Evolutionary conservation across 768 basidiomycete genomes (phyloP), one percentile per base, ranked within the genome.

Genomic region (Leccinellum luteum): DNA sequence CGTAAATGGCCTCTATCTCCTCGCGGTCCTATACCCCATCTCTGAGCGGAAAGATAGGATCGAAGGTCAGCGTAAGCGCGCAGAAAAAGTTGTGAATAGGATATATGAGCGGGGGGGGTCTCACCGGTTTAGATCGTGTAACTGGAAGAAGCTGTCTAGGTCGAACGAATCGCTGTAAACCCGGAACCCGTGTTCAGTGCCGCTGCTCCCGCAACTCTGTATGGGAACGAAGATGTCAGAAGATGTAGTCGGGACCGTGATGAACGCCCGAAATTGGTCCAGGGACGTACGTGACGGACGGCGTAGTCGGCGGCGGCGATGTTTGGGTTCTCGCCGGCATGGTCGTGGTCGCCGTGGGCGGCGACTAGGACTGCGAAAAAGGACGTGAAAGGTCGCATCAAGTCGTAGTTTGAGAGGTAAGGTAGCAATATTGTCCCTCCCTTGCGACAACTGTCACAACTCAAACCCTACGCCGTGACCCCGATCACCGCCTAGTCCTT

Each of bases 1-100:
- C 96, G 63, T 99, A 99, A 38, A 99, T 85, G 19, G 94, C 94
- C 73, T 97, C 90, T 59, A 99, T 89, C 72, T 99, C 96, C 54
- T 86, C 86, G 57, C 79, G 78, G 69, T 92, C 87, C 87, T 93
- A 93, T 53, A 81, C 66, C 0, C 92, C 92, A 67, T 98, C 85
- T 38, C 89, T 91, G 48, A 45, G n/a, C 21, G 35, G 5, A 43
- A 10, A 34, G 17, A 41, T 8, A 31, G 5, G 21, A n/a, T 44
- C 43, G 28, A 12, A 31, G 5, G 13, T 61, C 47, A 60, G 56
- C 15, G 14, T 27, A 23, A 8, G 14, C 38, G n/a, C 38, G 10
- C 9, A 14, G 19, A 23, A 38, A 28, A 44, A 35, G 25, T n/a
- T n/a, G n/a, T 38, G 38, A n/a, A 14, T 6, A 3, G 15, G 13